Conservation (phyloP, 352 stramenopile species). For the Elongisporangium anandrum region DNA sequence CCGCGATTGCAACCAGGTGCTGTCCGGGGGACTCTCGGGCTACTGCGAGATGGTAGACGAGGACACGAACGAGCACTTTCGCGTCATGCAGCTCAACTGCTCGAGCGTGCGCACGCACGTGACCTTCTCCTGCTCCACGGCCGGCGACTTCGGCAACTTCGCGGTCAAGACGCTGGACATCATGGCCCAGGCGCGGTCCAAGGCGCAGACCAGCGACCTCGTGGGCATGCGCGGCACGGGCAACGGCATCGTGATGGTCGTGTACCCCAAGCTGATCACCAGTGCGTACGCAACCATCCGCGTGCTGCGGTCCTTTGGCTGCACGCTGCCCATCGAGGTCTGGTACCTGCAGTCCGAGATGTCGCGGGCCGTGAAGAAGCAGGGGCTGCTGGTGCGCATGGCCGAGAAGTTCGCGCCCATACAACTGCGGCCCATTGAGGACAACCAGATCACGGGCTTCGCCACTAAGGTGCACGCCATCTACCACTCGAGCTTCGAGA, state of each 20-base stretch:
- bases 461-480: slow-evolving; percentile 70
- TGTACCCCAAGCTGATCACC: slow-evolving; percentile 68
- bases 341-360: slow-evolving; percentile 55
- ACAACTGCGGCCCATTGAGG: slow-evolving; percentile 31
- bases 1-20: slow-evolving; percentile 37
- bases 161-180: slow-evolving; percentile 24
- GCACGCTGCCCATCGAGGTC: slow-evolving; percentile 62
- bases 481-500: slow-evolving; percentile 55
- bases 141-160: slow-evolving; percentile 65
- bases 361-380: slow-evolving; percentile 21
- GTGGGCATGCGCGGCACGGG: slow-evolving; percentile 23
- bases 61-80: slow-evolving; percentile 52
- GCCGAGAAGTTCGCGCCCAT: slow-evolving; percentile 18
- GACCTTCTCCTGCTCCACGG: slow-evolving; percentile 48
- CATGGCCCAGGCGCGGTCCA: slow-evolving; percentile 15
- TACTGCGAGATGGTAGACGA: slow-evolving; percentile 65
- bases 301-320: slow-evolving; percentile 38
- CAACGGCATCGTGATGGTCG: slow-evolving; percentile 62
- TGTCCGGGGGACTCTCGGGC: slow-evolving; percentile 36
- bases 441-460: slow-evolving; percentile 41
- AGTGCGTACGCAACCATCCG: slow-evolving; percentile 63
- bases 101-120: slow-evolving; percentile 45
- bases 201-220: slow-evolving; percentile 16
- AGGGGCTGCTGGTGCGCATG: slow-evolving; percentile 23
- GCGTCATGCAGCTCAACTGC: slow-evolving; percentile 69